Base-by-base conservation (phyloP, 345 rosid genomes). In the Lepidium aucheri region DNA sequence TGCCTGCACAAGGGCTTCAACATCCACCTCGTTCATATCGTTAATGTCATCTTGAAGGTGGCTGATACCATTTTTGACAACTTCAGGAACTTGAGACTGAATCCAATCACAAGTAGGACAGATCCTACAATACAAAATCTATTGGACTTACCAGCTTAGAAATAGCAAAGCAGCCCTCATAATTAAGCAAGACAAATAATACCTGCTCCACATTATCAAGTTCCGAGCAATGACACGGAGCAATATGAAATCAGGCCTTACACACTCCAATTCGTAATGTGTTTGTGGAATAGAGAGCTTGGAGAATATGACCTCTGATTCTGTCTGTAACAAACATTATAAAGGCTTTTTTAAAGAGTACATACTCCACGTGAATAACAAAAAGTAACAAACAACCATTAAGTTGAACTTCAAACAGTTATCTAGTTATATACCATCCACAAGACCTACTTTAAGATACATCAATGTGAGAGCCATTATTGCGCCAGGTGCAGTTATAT, bases 401-500 rank as follows among this genome's bases (percentile, higher is more conserved):
- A 45, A 53, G 60, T 61, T 46, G 46, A 69, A 63, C 11, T 72
- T 63, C 9, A 16, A 28, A 18, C 36, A 60, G 49, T 58, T 4
- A 66, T 69, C 44, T 55, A 69, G 15, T 50, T 67, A 28, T 28
- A 11, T 50, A 20, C 56, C 15, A 70, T 60, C 60, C 32, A 55
- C 18, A 33, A 75, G 53, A 36, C 63, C 77, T 68, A 90, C 99
- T 88, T 93, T 93, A 51, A 93, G 72, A 79, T 86, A 93, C 95
- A 93, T 90, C 53, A 93, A 76, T 65, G 96, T 79, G 67, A 93
- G 96, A 59, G 97, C 96, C 60, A 93, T 81, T 68, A 82, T 83
- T 33, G 97, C 92, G 63, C 99, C 99, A 74, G 99, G 97, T 67
- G 99, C 96, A 47, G 99, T 86, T 32, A 93, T 95, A 80, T 93